Base-by-base conservation (phyloP, 2,329 filamentous ascomycete species). In the Juglanconis juglandina region DNA sequence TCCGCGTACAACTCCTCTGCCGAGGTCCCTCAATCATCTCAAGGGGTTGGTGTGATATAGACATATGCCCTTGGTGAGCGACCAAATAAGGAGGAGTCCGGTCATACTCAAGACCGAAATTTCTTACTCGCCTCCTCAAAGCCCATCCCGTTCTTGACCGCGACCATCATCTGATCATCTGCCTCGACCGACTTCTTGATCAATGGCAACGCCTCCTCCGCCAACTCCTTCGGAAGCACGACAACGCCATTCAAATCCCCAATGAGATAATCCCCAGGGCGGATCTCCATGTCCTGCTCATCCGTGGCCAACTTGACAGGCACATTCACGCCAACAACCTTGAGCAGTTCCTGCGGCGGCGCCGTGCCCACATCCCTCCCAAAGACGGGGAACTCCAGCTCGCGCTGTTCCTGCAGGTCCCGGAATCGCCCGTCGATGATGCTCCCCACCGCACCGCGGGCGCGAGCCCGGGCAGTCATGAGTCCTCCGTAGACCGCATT, bases 401-500 rank as follows among this genome's bases (percentile, higher is more conserved):
- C 78, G 6, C 81, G 76, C 66, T 84, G 81, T 69, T 84, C 81
- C 63, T 81, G 75, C 33, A 84, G 68, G 65, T 84, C 81, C 9
- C 81, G 76, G 58, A 83, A 73, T 4, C 79, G 73, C 3, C 81
- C 81, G 66, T 84, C 81, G 37, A 84, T 77, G 11, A 84, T 72
- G 3, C 77, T 77, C 1, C 81, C 81, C 1, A 71, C 77, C 1
- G 79, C 80, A 5, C 76, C 76, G 47, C 72, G 71, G 5, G 70
- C 69, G 64, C 75, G 72, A 3, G 81, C 81, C 24, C 80, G 73
- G 3, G 75, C 75, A 32, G 77, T 77, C 81, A 83, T 84, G 32
- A 84, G 70, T 1, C 81, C 81, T 37, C 81, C 82, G 64, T 82
- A 85, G 48, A 81, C 77, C 49, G 80, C 80, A 63, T 83, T 83